Conservation (phyloP, 2,329 filamentous ascomycete species). For the Camptophora hylomeconis region DNA sequence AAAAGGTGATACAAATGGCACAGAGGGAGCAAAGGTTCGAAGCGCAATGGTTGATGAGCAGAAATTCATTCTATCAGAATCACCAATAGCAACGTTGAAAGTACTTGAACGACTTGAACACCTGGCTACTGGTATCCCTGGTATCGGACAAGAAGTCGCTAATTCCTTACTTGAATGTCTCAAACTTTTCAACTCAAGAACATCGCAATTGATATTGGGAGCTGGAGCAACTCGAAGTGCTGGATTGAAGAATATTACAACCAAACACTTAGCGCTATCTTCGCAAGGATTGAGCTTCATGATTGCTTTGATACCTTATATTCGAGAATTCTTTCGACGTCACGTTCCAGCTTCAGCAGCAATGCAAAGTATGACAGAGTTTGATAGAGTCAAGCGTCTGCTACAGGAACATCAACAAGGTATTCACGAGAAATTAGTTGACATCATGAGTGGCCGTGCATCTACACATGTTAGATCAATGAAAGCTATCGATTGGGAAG, state of each 20-base stretch:
- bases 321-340: constrained; percentile 80
- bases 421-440: constrained; percentile 84
- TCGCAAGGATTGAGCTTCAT: constrained; percentile 82
- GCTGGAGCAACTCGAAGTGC: constrained; percentile 82
- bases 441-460: constrained; percentile 77
- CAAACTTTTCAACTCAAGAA: constrained; percentile 87
- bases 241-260: constrained; percentile 90
- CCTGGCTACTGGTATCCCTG: constrained; percentile 72
- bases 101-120: constrained; percentile 74
- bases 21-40: constrained; percentile 50
- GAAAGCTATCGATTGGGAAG: constrained; percentile 63
- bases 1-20: constrained; percentile 27
- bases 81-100: constrained; percentile 66
- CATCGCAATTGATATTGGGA: constrained; percentile 90
- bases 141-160: constrained; percentile 71
- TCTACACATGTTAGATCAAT: constrained; percentile 61
- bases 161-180: constrained; percentile 70
- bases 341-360: constrained; percentile 42
- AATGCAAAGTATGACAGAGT: constrained; percentile 56
- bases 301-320: constrained; percentile 72
- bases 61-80: constrained; percentile 72
- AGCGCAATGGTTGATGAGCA: constrained; percentile 72
- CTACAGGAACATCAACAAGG: constrained; percentile 81
- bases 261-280: constrained; percentile 83
- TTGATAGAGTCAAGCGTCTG: constrained; percentile 72